Evolutionary conservation across 2,329 filamentous ascomycete genomes (phyloP), one percentile per base, ranked within the genome.

Genomic region (Elsinoe batatas): DNA sequence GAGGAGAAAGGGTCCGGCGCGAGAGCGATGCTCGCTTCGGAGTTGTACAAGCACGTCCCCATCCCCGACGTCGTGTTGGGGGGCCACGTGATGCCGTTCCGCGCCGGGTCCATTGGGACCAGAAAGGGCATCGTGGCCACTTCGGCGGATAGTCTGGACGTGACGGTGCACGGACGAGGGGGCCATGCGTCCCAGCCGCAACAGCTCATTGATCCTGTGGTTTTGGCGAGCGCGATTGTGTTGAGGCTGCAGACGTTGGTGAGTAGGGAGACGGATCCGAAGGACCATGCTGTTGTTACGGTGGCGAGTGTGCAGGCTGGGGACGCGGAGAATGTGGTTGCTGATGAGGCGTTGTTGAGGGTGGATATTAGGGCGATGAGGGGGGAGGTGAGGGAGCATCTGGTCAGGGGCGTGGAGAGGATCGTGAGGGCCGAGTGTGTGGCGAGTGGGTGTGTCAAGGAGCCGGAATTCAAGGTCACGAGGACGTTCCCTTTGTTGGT

Each of bases 1-100:
- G 84, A 87, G 64, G 84, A 88, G 65, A 73, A 77, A 1, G 81
- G 77, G 0, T 74, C 72, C 0, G 84, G 84, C 0, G 84, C 84
- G 0, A 76, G 77, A 66, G 69, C 80, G 20, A 84, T 84, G 81
- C 71, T 84, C 2, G 75, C 79, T 40, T 79, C 80, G 61, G 79
- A 80, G 0, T 61, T 83, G 33, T 83, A 81, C 60, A 67, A 75
- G 6, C 64, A 67, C 58, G 70, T 81, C 2, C 78, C 78, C 0
- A 68, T 75, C n/a, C 80, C 79, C 2, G 78, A 83, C 61, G 68
- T 80, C 17, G 72, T 76, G 17, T 67, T 84, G 1, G 81, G 79
- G 0, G 78, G 76, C 46, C 81, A 84, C 64, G 77, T 83, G 0
- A 75, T 81, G 69, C 71, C 74, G 1, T 66, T 67, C 49, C 63